Conservation (phyloP, 1,284 basidiomycete species). For the Malassezia psittaci region DNA sequence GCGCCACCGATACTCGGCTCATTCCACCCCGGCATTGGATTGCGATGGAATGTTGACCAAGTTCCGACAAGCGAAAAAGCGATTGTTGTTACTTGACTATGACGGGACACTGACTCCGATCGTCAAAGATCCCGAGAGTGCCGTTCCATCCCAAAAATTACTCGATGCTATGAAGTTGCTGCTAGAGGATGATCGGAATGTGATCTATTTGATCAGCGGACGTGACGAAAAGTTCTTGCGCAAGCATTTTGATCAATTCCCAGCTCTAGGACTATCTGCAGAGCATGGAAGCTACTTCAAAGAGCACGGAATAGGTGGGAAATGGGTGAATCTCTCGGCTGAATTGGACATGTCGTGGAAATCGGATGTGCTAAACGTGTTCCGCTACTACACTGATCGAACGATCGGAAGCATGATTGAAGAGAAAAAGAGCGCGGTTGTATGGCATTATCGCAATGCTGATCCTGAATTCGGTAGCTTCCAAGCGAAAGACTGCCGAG, state of each 20-base stretch:
- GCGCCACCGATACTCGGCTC: constrained; percentile 67
- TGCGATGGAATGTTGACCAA: constrained; percentile 57
- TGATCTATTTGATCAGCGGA: constrained; percentile 94
- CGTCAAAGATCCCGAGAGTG: constrained; percentile 82
- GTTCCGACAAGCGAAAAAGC: constrained; percentile 66
- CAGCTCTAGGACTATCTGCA: constrained; percentile 76
- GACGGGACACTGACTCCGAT: constrained; percentile 95
- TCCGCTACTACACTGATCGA: constrained; percentile 87
- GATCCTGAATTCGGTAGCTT: constrained; percentile 81
- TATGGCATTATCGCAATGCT: constrained; percentile 88
- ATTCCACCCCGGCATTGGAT: constrained; percentile 76
- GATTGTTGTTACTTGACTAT: constrained; percentile 90
- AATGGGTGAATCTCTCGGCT: constrained; percentile 82
- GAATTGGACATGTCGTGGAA: constrained; percentile 96
- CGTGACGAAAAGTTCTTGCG: constrained; percentile 88
- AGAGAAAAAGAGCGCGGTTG: constrained; percentile 90
- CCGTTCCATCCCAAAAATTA: constrained; percentile 67
- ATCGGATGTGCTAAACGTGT: constrained; percentile 85
- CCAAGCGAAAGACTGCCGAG: constrained; percentile 73
- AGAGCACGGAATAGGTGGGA: constrained; percentile 55
- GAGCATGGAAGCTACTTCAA: constrained; percentile 92
- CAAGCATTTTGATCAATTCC: constrained; percentile 77
- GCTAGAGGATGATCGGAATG: constrained; percentile 67
- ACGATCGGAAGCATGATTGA: constrained; percentile 94
- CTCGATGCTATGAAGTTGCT: constrained; percentile 66